phyloP scores from a whole-genome alignment of 768 basidiomycete species.

The Imleria badia region DNA sequence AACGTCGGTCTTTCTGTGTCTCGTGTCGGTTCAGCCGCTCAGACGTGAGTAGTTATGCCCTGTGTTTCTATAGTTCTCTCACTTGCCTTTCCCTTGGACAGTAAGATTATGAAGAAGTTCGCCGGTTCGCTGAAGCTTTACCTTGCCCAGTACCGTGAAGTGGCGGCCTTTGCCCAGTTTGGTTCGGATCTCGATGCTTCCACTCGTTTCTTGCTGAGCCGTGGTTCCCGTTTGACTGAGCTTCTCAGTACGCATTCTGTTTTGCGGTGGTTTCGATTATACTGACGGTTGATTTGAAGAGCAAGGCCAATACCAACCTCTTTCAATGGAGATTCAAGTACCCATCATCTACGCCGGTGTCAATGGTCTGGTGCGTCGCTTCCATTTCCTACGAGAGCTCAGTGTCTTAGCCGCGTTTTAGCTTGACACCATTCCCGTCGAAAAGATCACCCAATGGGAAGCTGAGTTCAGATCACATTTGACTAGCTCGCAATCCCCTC shows the following conservation, averaged over 20 bases:
- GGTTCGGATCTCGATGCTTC: slow-evolving; percentile 99
- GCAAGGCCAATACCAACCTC: slow-evolving; percentile 97
- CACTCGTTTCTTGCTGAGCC: slow-evolving; percentile 95
- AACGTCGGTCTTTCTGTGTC: slow-evolving; percentile 99
- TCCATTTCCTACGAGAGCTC: background rate
- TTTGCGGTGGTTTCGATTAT: background rate
- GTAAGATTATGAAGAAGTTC: slow-evolving; percentile 99
- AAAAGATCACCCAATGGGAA: slow-evolving; percentile 93
- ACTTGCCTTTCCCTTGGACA: slow-evolving; percentile 27
- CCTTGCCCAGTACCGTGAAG: slow-evolving; percentile 99
- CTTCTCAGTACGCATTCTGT: slow-evolving; percentile 64
- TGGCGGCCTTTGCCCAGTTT: slow-evolving; percentile 98
- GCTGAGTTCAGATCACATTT: slow-evolving; percentile 89
- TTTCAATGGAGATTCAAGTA: slow-evolving; percentile 94
- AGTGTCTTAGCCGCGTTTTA: slow-evolving; percentile 25
- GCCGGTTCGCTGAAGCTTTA: slow-evolving; percentile 99
- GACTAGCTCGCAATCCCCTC: slow-evolving; percentile 62
- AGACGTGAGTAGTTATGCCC: slow-evolving; percentile 69
- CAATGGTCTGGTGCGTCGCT: slow-evolving; percentile 83
- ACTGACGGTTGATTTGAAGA: slow-evolving; percentile 46
- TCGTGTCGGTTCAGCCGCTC: slow-evolving; percentile 99
- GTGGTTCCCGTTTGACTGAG: slow-evolving; percentile 98
- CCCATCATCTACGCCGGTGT: slow-evolving; percentile 99
- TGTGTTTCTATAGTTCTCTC: background rate
- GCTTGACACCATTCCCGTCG: slow-evolving; percentile 95